Base-by-base conservation (phyloP, 2,329 filamentous ascomycete genomes). In the Paraphaeosphaeria minitans region DNA sequence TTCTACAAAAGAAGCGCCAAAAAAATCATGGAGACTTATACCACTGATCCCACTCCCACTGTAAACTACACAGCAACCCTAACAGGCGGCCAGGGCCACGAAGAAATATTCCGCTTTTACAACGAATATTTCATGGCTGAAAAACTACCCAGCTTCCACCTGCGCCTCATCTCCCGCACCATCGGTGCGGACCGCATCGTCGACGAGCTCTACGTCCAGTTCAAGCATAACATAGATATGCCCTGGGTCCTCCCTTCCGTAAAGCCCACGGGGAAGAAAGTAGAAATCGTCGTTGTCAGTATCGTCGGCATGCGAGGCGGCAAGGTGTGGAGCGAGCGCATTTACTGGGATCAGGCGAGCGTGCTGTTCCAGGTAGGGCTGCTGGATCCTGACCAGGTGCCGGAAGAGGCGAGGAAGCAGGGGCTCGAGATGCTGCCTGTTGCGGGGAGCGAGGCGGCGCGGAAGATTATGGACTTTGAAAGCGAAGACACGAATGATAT, bases 291-390 rank as follows among this genome's bases (percentile, higher is more conserved):
- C 0, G 71, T 88, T 1, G 82, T 88, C 1, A 83, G 79, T 53
- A 82, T 88, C 9, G 84, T 87, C 2, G 81, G 80, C 31, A 76
- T 87, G 54, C 74, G 83, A 14, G 84, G 78, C 0, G 83, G 81
- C 0, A 83, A 81, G 62, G 70, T 87, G 13, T 84, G 81, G 71
- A 82, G 81, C 19, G 85, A 88, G 68, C 80, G 86, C 53, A 73
- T 86, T 3, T 87, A 87, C 67, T 88, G 85, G 85, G 85, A 87
- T 64, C 85, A 88, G 65, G 85, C 85, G 10, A 83, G 79, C 49
- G 85, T 87, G 8, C 69, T 88, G 14, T 82, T 87, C 46, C 85
- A 87, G 67, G 76, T 85, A 0, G 85, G 85, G 0, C 65, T 87
- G 58, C 58, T 87, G 51, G 83, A 87, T 73, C 80, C 84, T 2